These are phyloP conservation scores for Combretum micranthum DNA, from an alignment of 345 rosid genomes.

Conservation along the genomic window DNA sequence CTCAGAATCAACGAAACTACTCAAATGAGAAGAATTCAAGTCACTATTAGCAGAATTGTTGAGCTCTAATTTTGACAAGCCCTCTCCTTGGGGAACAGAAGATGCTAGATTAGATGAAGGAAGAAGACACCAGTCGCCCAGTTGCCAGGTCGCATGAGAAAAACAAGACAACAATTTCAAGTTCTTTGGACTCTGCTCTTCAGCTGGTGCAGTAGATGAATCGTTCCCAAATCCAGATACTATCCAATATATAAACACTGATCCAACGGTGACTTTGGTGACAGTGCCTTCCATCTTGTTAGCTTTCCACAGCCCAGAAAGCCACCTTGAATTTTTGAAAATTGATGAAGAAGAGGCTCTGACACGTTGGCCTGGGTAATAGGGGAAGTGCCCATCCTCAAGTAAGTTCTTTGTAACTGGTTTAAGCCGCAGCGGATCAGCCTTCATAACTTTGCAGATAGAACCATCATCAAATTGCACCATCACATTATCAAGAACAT, in stretches of 20 bases:
- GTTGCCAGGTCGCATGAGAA: slow-evolving; percentile 92
- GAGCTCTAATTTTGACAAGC: slow-evolving; percentile 42
- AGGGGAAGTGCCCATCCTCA: slow-evolving; percentile 83
- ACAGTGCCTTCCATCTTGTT: slow-evolving; percentile 89
- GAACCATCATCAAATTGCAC: slow-evolving; percentile 95
- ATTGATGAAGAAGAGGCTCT: slow-evolving; percentile 84
- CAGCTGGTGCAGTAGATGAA: slow-evolving; percentile 81
- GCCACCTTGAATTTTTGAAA: slow-evolving; percentile 77
- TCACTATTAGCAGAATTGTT: slow-evolving; percentile 33
- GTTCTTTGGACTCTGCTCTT: slow-evolving; percentile 90
- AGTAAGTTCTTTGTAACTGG: slow-evolving; percentile 64
- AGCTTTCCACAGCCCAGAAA: slow-evolving; percentile 84
- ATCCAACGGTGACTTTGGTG: slow-evolving; percentile 75
- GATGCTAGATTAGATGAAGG: slow-evolving; percentile 40
- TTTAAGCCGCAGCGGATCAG: slow-evolving; percentile 72
- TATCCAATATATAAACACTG: slow-evolving; percentile 90
- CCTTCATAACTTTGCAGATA: slow-evolving; percentile 75
- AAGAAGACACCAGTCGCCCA: slow-evolving; percentile 87
- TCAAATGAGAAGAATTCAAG: slow-evolving; percentile 27
- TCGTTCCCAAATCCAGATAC: slow-evolving; percentile 87
- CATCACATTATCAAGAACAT: slow-evolving; percentile 86
- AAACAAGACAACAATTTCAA: slow-evolving; percentile 80
- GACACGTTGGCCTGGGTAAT: slow-evolving; percentile 94
- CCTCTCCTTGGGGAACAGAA: slow-evolving; percentile 35
- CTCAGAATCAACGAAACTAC: slow-evolving; percentile 30